Percentiles rank a stretch among this genome's conserved stretches.
Conservation (phyloP, 768 basidiomycete genomes). For the Mycena rebaudengoi region DNA sequence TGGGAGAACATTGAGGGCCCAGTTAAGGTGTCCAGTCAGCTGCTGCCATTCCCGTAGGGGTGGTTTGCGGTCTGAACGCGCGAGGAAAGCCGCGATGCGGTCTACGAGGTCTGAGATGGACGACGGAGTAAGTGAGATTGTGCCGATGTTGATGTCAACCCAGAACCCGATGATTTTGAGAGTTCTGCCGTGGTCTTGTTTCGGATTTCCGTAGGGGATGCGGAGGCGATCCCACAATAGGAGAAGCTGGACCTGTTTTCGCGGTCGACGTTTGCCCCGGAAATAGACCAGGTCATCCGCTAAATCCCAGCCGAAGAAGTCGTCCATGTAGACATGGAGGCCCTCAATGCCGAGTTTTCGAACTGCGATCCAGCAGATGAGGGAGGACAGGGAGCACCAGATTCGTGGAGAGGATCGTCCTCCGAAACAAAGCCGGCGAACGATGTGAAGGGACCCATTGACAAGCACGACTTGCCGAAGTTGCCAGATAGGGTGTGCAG, state of each 20-base stretch:
- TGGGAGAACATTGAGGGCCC: constrained; percentile 39
- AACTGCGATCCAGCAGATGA: constrained; percentile 40
- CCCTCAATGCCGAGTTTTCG: constrained; percentile 20
- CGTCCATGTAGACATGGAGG: constrained; percentile 34
- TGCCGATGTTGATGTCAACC: constrained; percentile 37
- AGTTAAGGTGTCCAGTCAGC: constrained; percentile 44
- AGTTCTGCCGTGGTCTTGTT: constrained; percentile 34
- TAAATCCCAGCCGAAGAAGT: constrained; percentile 37
- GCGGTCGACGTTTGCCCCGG: constrained; percentile 26
- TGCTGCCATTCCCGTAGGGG: constrained; percentile 37
- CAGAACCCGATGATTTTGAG: constrained; percentile 48
- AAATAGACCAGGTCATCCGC: constrained; percentile 31
- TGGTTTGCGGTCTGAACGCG: neutral
- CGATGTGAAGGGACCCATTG: constrained; percentile 33
- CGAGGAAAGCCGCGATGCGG: neutral
- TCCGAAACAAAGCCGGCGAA: constrained; percentile 39
- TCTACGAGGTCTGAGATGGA: constrained; percentile 26
- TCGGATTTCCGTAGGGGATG: constrained; percentile 36
- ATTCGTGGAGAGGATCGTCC: constrained; percentile 32
- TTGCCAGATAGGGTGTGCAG: constrained; percentile 44
- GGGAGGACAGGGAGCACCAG: constrained; percentile 36
- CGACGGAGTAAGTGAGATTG: constrained; percentile 28
- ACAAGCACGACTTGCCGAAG: constrained; percentile 38
- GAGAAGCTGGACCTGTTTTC: constrained; percentile 35
- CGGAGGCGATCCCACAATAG: constrained; percentile 34